Conservation (phyloP, 1,139 yeast genomes). For the Pichia sp. region DNA sequence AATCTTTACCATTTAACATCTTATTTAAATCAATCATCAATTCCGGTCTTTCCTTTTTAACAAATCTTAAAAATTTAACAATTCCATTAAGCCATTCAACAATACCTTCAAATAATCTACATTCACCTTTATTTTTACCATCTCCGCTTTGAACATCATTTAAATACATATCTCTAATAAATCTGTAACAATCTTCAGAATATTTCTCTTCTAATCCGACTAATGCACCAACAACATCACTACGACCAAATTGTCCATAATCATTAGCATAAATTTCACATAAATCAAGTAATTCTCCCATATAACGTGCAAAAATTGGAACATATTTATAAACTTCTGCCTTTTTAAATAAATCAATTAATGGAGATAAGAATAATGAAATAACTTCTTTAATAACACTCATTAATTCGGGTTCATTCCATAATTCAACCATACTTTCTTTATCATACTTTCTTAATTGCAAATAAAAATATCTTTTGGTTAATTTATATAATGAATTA, state of each 20-base stretch:
- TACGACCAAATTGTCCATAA: slow-evolving; percentile 22
- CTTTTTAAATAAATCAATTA: slow-evolving; percentile 66
- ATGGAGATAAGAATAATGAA: slow-evolving; percentile 76
- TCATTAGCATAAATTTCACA: slow-evolving; percentile 46
- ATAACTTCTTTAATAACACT: slow-evolving; percentile 64
- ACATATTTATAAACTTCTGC: slow-evolving; percentile 75
- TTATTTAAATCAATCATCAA: slow-evolving; percentile 38
- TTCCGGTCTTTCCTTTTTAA: slow-evolving; percentile 48
- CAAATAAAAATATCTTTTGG: slow-evolving; percentile 51
- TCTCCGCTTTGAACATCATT: slow-evolving; percentile 46
- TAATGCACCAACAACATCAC: slow-evolving; percentile 55
- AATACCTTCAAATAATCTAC: slow-evolving; percentile 62
- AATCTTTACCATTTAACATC: slow-evolving; percentile 26
- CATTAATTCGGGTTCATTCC: slow-evolving; percentile 81
- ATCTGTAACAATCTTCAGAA: slow-evolving; percentile 62
- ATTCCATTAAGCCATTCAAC: slow-evolving; percentile 62
- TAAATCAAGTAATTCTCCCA: slow-evolving; percentile 60
- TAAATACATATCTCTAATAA: slow-evolving; percentile 68
- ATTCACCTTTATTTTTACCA: no score
- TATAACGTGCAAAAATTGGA: slow-evolving; percentile 63
- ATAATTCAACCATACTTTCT: slow-evolving; percentile 62
- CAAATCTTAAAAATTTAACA: slow-evolving; percentile 51
- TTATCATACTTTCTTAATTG: slow-evolving; percentile 70
- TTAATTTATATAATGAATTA: slow-evolving; percentile 33
- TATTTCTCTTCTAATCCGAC: slow-evolving; percentile 63